A percentile compares a stretch with the other conserved stretches of the same genome.
Conservation (phyloP, 176 grass and related monocot species). For the Oryza brachyantha region DNA sequence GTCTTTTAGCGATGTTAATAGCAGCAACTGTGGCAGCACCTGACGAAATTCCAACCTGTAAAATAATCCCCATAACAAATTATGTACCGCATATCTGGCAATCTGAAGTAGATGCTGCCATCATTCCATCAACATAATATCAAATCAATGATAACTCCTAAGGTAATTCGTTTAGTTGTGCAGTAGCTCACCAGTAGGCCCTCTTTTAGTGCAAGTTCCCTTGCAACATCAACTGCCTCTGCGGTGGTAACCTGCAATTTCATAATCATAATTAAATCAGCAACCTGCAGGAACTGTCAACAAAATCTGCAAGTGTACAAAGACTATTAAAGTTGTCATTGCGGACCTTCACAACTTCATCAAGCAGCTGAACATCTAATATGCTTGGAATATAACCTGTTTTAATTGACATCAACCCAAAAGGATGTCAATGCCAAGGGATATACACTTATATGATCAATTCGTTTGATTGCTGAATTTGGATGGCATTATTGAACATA, state of each 20-base stretch:
- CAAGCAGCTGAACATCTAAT: constrained; percentile 83
- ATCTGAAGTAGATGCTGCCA: background rate
- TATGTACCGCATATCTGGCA: background rate
- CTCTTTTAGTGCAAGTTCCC: constrained; percentile 74
- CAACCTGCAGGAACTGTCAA: background rate
- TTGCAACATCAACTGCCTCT: constrained; percentile 84
- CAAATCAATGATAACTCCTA: background rate
- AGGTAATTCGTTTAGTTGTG: background rate
- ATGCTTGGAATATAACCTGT: constrained; percentile 91
- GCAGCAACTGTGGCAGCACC: constrained; percentile 87
- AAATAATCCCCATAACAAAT: constrained; percentile 20
- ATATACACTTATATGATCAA: background rate
- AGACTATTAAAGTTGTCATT: constrained; percentile 27
- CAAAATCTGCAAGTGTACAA: constrained; percentile 25
- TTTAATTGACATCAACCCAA: constrained; percentile 19
- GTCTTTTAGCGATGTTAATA: constrained; percentile 75
- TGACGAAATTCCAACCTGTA: constrained; percentile 94
- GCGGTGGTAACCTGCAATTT: constrained; percentile 67
- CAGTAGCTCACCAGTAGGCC: constrained; percentile 66
- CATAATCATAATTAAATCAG: constrained; percentile 24
- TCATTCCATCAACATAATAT: background rate
- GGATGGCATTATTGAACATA: constrained; percentile 33
- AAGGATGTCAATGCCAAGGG: constrained; percentile 11
- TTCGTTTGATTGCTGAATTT: constrained; percentile 1
- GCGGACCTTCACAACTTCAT: constrained; percentile 93